Evolutionary conservation across 805 yeast genomes (phyloP), one percentile per base, ranked within the genome.

Genomic region (Starmerella vitae): DNA sequence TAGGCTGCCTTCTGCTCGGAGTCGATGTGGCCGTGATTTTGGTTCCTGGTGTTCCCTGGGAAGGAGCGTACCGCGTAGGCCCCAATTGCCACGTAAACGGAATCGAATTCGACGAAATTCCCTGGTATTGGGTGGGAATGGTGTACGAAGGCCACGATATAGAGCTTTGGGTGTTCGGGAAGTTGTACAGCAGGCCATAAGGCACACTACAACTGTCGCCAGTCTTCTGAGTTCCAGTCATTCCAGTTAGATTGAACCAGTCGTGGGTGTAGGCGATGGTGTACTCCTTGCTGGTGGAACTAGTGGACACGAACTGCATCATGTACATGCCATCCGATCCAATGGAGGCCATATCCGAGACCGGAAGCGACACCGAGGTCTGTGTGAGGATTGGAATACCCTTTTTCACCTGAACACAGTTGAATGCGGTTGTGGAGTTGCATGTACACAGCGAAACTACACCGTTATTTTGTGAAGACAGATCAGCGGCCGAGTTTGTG

Each of bases 21-120:
- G 78, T 67, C 41, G 51, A 34, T 13, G 49, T 41, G 28, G 65
- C 71, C 0, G 94, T 80, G 20, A 84, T 71, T 8, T 61, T 62
- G 1, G 79, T 53, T 3, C 78, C 81, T 5, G 98, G 96, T 60
- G 84, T 94, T 43, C 66, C 57, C 62, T 86, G 96, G 94, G 85
- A 83, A 38, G 96, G 95, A 1, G 97, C 96, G 58, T 62, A 82
- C 51, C 86, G 71, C 8, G 81, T 72, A 17, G 50, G 59, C 22
- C 94, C 94, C 0, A 91, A 78, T 62, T 88, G 97, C 50, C 51
- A 46, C 3, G 82, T 70, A 61, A 86, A 88, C 2, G 93, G 70
- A 5, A 85, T 36, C 34, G 22, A 24, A 63, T 58, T 48, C 6
- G 39, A 34, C 15, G 36, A n/a, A 20, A 32, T 17, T 37, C 33